Conservation (phyloP, 495 filamentous ascomycete genomes). For the Penicillium roqueforti region DNA sequence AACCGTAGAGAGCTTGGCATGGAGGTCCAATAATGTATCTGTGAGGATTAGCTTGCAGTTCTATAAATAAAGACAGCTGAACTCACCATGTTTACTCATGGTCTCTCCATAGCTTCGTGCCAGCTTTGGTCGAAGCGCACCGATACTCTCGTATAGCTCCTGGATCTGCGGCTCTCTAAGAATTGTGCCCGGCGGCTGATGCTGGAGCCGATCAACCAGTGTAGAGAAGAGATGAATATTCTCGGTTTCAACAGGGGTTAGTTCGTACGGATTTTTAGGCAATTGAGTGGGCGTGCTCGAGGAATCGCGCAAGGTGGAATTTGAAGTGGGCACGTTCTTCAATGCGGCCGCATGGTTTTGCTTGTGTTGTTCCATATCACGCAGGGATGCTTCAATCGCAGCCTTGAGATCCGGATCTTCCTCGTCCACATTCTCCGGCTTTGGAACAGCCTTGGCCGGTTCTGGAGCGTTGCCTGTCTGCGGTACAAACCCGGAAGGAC, state of each 20-base stretch:
- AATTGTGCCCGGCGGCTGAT: constrained; percentile 92
- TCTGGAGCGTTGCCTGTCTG: constrained; percentile 51
- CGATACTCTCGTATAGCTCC: constrained; percentile 96
- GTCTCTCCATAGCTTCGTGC: constrained; percentile 97
- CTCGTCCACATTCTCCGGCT: constrained; percentile 33
- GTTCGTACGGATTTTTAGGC: constrained; percentile 88
- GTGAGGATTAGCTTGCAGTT: constrained; percentile 26
- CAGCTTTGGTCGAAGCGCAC: constrained; percentile 83
- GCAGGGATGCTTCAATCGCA: constrained; percentile 92
- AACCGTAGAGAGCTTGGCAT: constrained; percentile 92
- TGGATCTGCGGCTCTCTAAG: constrained; percentile 95
- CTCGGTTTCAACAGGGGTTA: constrained; percentile 89
- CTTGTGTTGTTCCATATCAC: constrained; percentile 98
- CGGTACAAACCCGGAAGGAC: constrained; percentile 62
- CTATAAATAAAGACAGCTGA: not conserved
- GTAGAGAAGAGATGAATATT: constrained; percentile 97
- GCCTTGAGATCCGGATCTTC: constrained; percentile 94
- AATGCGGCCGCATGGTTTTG: constrained; percentile 76
- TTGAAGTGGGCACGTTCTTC: constrained; percentile 56
- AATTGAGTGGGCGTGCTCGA: constrained; percentile 37
- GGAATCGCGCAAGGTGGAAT: constrained; percentile 24
- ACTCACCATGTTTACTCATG: constrained; percentile 97
- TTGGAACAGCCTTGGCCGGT: constrained; percentile 36
- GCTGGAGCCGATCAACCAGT: constrained; percentile 88
- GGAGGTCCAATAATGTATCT: constrained; percentile 88